Conservation (phyloP, 352 stramenopile species). For the Pythium rishiriense region DNA sequence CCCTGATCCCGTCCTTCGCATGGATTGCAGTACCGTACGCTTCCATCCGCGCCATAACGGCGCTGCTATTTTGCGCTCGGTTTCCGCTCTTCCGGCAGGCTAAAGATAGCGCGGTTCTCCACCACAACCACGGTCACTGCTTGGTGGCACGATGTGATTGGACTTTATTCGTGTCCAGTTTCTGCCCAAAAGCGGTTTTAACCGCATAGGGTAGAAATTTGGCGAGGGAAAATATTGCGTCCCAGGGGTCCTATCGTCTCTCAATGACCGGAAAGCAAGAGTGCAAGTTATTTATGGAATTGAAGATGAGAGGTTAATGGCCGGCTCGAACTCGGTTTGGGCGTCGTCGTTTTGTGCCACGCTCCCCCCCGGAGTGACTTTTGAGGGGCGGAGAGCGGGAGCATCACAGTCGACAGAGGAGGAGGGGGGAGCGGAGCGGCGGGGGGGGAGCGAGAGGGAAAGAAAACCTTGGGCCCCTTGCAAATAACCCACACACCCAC, state of each 20-base stretch:
- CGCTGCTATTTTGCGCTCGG: not conserved
- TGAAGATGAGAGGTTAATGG: not conserved
- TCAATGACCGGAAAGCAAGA: not conserved
- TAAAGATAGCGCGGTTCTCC: slow-evolving; percentile 13
- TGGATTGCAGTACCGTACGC: not conserved
- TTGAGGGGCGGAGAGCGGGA: slow-evolving; percentile 25
- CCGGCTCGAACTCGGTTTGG: not conserved
- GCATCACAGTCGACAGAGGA: slow-evolving; percentile 24
- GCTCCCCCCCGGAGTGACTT: slow-evolving; percentile 19
- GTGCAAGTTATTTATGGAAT: slow-evolving; percentile 17
- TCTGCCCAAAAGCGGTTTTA: slow-evolving; percentile 7
- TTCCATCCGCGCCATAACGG: not conserved
- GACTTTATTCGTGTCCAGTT: slow-evolving; percentile 26
- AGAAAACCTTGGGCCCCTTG: slow-evolving; percentile 21
- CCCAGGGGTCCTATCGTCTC: not conserved
- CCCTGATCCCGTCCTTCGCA: not conserved
- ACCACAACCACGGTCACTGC: not conserved
- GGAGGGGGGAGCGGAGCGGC: not conserved
- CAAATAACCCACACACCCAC: slow-evolving; percentile 28
- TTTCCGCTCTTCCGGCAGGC: not conserved
- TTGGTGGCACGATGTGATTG: slow-evolving; percentile 27
- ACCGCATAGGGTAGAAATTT: slow-evolving; percentile 6
- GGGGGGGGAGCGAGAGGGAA: slow-evolving; percentile 20
- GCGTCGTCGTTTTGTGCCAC: slow-evolving; percentile 27
- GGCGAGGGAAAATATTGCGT: slow-evolving; percentile 2